Evolutionary conservation across 306 rosid genomes (phyloP).

Genomic region (Malus orientalis): DNA sequence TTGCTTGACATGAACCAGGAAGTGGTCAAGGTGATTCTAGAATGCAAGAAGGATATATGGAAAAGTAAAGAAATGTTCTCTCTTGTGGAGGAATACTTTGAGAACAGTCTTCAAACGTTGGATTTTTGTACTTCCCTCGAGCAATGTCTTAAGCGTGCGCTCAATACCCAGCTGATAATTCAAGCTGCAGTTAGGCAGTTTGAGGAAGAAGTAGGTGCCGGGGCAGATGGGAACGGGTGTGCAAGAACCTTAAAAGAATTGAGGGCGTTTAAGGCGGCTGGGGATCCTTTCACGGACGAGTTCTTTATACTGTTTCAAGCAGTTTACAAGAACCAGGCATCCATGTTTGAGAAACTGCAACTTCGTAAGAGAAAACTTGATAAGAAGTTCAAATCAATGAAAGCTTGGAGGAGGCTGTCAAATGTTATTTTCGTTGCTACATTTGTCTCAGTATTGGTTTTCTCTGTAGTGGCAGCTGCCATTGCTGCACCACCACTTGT

Average conservation of each 20-base stretch:
- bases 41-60: slow-evolving; percentile 62
- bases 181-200: slow-evolving; percentile 48
- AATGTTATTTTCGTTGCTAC: slow-evolving; percentile 58
- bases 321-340: slow-evolving; percentile 44
- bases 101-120: slow-evolving; percentile 54
- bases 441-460: slow-evolving; percentile 64
- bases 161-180: slow-evolving; percentile 47
- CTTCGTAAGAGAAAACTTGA: slow-evolving; percentile 59
- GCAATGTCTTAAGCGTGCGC: slow-evolving; percentile 49
- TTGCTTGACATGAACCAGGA: slow-evolving; percentile 73
- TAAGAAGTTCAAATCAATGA: slow-evolving; percentile 57
- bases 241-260: slow-evolving; percentile 57
- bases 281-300: slow-evolving; percentile 58
- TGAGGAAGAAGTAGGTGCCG: slow-evolving; percentile 46
- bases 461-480: slow-evolving; percentile 89
- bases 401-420: slow-evolving; percentile 62
- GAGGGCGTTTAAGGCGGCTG: slow-evolving; percentile 55
- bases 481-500: slow-evolving; percentile 71
- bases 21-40: slow-evolving; percentile 55
- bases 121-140: slow-evolving; percentile 68
- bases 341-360: slow-evolving; percentile 48
- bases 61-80: slow-evolving; percentile 47
- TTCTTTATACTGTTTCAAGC: slow-evolving; percentile 47
- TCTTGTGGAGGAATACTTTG: slow-evolving; percentile 63
- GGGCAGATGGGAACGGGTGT: slow-evolving; percentile 39